Evolutionary conservation across 768 basidiomycete species (phyloP), one percentile per base, ranked within the genome.

Genomic region (Cystofilobasidium ferigula): DNA sequence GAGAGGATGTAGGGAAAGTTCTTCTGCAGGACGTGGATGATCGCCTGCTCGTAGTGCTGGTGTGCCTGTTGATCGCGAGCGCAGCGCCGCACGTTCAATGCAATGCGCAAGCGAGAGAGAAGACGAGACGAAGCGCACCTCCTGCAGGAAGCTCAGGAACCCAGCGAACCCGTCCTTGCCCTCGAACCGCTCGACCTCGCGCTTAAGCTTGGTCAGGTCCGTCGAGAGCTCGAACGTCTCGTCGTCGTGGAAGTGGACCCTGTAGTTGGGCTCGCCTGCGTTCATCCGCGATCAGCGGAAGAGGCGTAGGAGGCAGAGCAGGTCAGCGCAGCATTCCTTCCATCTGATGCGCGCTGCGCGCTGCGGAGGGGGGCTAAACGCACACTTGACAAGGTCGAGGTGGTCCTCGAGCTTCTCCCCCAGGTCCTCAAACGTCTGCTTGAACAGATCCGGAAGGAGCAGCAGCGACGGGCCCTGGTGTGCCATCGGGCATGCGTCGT

Each of bases 181-280:
- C 61, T 79, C 78, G 70, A 72, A 78, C 45, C 73, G 73, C 66
- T 78, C 77, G 18, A 78, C 74, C 67, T 78, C 77, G 32, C 63
- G 64, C 64, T 74, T 75, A 70, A 79, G 70, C 63, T 69, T 51
- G 2, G 74, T 74, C 61, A 78, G 64, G 71, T 78, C 76, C 7
- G 75, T 75, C 48, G 68, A 70, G 35, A 79, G 69, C n/a, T 68
- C 69, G 40, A 79, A 72, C n/a, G 68, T 72, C 67, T 77, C 75
- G 16, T 48, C 61, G 71, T 78, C 78, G 45, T 76, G 76, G 67
- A 76, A 79, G 57, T 78, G 77, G 45, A 78, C 71, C 22, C 75
- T 70, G 69, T 78, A 79, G 69, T 79, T 79, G 12, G 78, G 78
- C 35, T 78, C 72, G 69, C 61, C 61, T 62, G 45, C 24, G n/a